phyloP scores from a whole-genome alignment of 2,329 filamentous ascomycete genomes.

The Aureobasidium lini region DNA sequence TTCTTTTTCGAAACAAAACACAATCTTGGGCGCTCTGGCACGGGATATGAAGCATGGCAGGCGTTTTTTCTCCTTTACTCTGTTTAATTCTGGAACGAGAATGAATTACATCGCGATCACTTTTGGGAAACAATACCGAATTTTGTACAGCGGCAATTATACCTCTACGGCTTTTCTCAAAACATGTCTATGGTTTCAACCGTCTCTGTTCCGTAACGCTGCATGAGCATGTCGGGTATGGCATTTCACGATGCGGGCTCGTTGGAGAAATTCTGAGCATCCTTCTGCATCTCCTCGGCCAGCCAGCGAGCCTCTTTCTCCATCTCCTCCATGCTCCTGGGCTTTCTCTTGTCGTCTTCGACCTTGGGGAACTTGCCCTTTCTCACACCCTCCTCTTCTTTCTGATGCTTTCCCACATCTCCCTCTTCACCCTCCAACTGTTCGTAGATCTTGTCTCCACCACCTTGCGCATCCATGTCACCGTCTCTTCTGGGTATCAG shows the following conservation, averaged over 20 bases:
- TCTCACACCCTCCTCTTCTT: constrained; percentile 38
- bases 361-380: constrained; percentile 53
- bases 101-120: background rate
- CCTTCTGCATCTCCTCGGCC: constrained; percentile 46
- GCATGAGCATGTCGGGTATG: too few relatives aligned
- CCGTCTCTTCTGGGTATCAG: constrained; percentile 65
- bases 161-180: background rate
- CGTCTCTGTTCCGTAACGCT: background rate
- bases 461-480: constrained; percentile 50
- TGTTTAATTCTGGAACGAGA: constrained; percentile 6
- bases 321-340: constrained; percentile 71
- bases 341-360: constrained; percentile 56
- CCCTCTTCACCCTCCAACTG: constrained; percentile 78
- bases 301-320: constrained; percentile 65
- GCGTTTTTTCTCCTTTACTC: constrained; percentile 6
- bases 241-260: background rate
- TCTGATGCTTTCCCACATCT: constrained; percentile 66
- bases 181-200: background rate
- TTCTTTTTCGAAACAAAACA: constrained; percentile 6
- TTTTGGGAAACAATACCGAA: background rate
- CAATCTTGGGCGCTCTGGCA: constrained; percentile 6
- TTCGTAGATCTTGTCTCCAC: constrained; percentile 71
- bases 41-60: constrained; percentile 14
- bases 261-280: constrained; percentile 21
- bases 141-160: constrained; percentile 11